Percentiles rank a stretch among this genome's conserved stretches.
These are phyloP conservation scores for Echium plantagineum DNA, from an alignment of 257 asterid genomes.

Conservation along the genomic window DNA sequence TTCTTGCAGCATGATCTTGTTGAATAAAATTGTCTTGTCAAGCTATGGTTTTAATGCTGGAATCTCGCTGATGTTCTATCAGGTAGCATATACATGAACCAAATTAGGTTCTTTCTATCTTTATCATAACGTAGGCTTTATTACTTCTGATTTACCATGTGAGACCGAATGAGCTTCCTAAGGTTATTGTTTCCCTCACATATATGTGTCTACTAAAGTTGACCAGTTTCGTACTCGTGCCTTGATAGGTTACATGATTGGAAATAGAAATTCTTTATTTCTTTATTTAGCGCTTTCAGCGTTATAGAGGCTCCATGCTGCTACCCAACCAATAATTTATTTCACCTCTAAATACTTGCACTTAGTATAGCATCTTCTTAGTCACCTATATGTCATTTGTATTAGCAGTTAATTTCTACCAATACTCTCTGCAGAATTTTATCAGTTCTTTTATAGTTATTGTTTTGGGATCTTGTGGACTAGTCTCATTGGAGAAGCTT, in stretches of 20 bases:
- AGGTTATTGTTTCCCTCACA: too few relatives aligned
- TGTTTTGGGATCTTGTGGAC: slow-evolving; percentile 32
- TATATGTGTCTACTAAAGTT: too few relatives aligned
- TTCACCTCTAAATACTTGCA: too few relatives aligned
- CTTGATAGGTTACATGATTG: too few relatives aligned
- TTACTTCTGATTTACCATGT: too few relatives aligned
- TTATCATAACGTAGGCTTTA: too few relatives aligned
- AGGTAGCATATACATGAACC: slow-evolving; percentile 15
- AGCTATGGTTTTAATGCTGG: slow-evolving; percentile 37
- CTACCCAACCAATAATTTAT: too few relatives aligned
- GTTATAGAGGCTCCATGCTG: too few relatives aligned
- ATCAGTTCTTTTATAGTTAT: slow-evolving; percentile 30
- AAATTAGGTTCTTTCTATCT: background rate
- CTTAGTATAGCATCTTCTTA: background rate
- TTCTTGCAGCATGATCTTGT: slow-evolving; percentile 42
- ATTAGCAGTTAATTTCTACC: slow-evolving; percentile 5
- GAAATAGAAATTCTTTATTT: too few relatives aligned
- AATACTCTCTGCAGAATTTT: slow-evolving; percentile 25
- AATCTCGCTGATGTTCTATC: slow-evolving; percentile 36
- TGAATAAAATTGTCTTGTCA: slow-evolving; percentile 39
- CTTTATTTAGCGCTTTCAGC: too few relatives aligned
- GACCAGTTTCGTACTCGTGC: too few relatives aligned
- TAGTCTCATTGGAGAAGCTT: slow-evolving; percentile 30
- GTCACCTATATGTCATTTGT: background rate
- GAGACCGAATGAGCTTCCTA: too few relatives aligned